Conservation (phyloP, 2,329 filamentous ascomycete species). For the Monosporascus sp. region DNA sequence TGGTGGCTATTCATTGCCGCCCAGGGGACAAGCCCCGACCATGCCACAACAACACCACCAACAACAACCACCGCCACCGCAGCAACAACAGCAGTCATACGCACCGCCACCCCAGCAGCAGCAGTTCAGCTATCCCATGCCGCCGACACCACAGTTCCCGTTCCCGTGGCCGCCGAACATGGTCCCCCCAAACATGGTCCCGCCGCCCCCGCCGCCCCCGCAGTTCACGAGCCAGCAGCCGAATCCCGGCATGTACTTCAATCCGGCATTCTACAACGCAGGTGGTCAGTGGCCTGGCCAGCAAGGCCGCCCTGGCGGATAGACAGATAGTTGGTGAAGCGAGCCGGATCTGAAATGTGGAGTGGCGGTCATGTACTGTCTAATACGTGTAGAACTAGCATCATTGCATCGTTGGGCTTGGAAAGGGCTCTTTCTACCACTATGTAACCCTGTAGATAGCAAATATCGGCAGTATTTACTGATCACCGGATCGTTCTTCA, state of each 20-base stretch:
- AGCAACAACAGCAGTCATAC: conserved; percentile 28
- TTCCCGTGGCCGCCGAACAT: conserved; percentile 37
- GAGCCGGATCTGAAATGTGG: too few species aligned
- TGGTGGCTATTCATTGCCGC: conserved; percentile 33
- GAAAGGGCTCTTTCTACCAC: too few species aligned
- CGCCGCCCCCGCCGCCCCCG: conserved; percentile 36
- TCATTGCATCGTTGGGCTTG: too few species aligned
- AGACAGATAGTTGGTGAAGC: neutral
- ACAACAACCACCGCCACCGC: conserved; percentile 27
- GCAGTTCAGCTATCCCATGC: conserved; percentile 24
- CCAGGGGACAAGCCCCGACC: conserved; percentile 16
- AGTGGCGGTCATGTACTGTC: too few species aligned
- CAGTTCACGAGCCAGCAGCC: conserved; percentile 32
- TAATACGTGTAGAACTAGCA: too few species aligned
- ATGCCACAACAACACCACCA: conserved; percentile 25
- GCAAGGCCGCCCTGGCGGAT: conserved; percentile 13
- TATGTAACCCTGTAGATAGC: too few species aligned
- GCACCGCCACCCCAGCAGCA: conserved; percentile 15
- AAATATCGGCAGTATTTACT: too few species aligned
- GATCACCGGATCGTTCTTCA: too few species aligned
- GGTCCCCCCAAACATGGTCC: conserved; percentile 22
- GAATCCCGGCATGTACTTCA: conserved; percentile 43
- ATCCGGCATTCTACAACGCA: conserved; percentile 43
- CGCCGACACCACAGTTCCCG: conserved; percentile 35
- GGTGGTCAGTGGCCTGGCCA: conserved; percentile 27